Evolutionary conservation across 192 early-diverging fungal species (phyloP).

Genomic region (Podila horticola): DNA sequence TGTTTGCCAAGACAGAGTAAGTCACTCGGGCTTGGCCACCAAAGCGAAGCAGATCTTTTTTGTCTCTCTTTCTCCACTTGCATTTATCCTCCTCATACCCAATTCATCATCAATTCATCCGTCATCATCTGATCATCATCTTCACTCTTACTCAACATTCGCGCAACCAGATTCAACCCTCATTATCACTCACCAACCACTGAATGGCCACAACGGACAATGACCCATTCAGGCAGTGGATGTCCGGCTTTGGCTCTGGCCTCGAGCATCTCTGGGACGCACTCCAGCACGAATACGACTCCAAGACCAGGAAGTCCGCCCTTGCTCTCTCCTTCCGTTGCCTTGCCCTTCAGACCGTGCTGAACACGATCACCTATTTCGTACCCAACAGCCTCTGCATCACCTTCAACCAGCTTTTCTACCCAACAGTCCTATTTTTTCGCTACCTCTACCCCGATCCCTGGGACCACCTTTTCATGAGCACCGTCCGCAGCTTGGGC

Average conservation of each 20-base stretch:
- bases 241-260: conserved; percentile 25
- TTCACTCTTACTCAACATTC: neutral
- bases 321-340: conserved; percentile 13
- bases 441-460: conserved; percentile 16
- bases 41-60: too few relatives aligned
- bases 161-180: neutral
- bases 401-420: conserved; percentile 10
- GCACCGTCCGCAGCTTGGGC: conserved; percentile 13
- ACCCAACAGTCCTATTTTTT: conserved; percentile 18
- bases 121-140: neutral
- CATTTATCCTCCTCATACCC: too few relatives aligned
- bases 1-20: too few relatives aligned
- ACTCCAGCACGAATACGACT: conserved; percentile 6
- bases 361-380: neutral
- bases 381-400: neutral
- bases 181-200: neutral
- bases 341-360: conserved; percentile 2
- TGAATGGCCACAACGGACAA: neutral
- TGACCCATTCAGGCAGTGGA: conserved; percentile 20
- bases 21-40: too few relatives aligned
- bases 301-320: neutral
- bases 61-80: too few relatives aligned
- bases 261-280: conserved; percentile 25
- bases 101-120: too few relatives aligned
- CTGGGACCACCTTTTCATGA: conserved; percentile 39